phyloP scores from a whole-genome alignment of 805 yeast genomes.

The Myxozyma monticola region DNA sequence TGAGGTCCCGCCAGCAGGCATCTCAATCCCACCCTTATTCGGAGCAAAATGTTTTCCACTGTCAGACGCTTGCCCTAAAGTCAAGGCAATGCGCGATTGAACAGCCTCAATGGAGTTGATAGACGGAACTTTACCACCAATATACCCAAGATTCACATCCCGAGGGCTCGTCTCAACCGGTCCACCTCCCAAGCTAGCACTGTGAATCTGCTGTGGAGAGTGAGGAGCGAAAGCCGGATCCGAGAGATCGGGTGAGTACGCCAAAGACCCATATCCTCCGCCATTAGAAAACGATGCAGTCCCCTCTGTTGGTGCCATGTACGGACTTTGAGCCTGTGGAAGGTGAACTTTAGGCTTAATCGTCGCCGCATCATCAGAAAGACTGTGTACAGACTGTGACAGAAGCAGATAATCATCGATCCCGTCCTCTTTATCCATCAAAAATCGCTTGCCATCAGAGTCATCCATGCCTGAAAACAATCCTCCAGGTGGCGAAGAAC shows the following conservation, averaged over 20 bases:
- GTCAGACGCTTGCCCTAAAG: constrained; percentile 10
- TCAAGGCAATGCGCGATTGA: constrained; percentile 28
- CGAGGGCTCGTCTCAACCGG: constrained; percentile 1
- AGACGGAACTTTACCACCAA: constrained; percentile 21
- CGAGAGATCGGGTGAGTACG: constrained; percentile 1
- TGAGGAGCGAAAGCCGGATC: constrained; percentile 2
- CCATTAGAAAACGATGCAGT: neutral
- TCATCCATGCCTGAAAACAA: neutral
- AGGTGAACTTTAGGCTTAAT: constrained; percentile 26
- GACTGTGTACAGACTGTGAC: constrained; percentile 22
- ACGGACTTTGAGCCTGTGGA: constrained; percentile 4
- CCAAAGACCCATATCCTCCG: neutral
- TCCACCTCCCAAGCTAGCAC: constrained; percentile 11
- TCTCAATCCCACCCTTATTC: no score
- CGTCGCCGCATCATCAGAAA: constrained; percentile 24
- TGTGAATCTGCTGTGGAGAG: constrained; percentile 4
- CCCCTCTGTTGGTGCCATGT: neutral
- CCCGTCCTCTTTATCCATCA: constrained; percentile 1
- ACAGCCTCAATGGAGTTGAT: constrained; percentile 27
- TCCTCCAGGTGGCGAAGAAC: constrained; percentile 15
- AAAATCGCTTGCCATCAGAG: constrained; percentile 4
- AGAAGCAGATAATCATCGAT: constrained; percentile 9
- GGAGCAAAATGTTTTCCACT: neutral
- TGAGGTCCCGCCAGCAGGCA: neutral
- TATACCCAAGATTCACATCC: constrained; percentile 8